Evolutionary conservation across 2,329 filamentous ascomycete species (phyloP).

Genomic region (Chlorencoelia australis): DNA sequence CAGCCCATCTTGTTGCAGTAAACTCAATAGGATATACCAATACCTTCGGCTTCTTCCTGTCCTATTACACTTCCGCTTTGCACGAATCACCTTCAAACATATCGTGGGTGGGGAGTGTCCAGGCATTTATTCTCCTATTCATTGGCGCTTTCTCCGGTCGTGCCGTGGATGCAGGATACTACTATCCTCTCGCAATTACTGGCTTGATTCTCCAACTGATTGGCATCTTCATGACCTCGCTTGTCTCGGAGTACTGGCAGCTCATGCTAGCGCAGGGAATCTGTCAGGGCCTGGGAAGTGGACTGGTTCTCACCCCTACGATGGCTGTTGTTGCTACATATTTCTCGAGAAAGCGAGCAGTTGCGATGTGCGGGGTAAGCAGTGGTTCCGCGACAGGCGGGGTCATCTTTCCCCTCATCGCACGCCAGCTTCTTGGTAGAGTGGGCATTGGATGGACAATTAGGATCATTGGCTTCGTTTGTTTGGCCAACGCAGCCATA

Average conservation of each 20-base stretch:
- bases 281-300: conserved; percentile 13
- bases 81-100: background rate
- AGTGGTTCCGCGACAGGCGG: conserved; percentile 27
- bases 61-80: background rate
- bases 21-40: background rate
- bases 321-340: conserved; percentile 6
- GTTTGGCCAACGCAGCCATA: background rate
- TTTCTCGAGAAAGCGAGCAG: conserved; percentile 11
- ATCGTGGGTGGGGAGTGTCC: background rate
- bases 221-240: conserved; percentile 23
- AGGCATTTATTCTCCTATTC: background rate
- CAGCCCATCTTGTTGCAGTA: background rate
- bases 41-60: background rate
- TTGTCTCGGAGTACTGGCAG: conserved; percentile 25
- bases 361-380: conserved; percentile 16
- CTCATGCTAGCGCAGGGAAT: conserved; percentile 25
- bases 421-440: conserved; percentile 22
- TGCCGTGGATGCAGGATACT: background rate
- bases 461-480: conserved; percentile 10
- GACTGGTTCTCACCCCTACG: conserved; percentile 21
- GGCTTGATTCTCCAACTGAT: background rate
- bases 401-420: conserved; percentile 27
- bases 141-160: background rate
- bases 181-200: background rate
- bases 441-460: conserved; percentile 24